phyloP scores from a whole-genome alignment of 2,329 filamentous ascomycete genomes.

The Paraphaeosphaeria sporulosa region DNA sequence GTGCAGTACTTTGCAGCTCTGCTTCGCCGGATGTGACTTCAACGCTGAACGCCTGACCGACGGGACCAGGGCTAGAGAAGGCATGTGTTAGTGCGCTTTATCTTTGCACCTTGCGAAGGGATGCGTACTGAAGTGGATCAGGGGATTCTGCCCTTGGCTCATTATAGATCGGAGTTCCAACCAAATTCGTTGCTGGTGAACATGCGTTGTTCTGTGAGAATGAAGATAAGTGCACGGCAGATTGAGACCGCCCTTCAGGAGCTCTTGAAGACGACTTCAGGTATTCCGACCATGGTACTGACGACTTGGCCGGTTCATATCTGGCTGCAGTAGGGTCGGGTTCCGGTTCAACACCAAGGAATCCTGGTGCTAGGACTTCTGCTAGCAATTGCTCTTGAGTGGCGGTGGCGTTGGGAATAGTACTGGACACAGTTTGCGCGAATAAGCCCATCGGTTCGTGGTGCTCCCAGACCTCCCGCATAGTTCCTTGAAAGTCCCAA shows the following conservation, averaged over 20 bases:
- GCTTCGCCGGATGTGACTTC: not conserved
- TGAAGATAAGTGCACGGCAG: constrained; percentile 12
- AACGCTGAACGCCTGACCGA: constrained; percentile 4
- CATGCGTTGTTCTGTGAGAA: constrained; percentile 18
- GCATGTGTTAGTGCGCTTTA: not conserved
- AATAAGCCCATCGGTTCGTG: constrained; percentile 53
- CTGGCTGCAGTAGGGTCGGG: constrained; percentile 18
- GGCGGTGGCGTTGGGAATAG: constrained; percentile 51
- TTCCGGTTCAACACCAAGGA: constrained; percentile 32
- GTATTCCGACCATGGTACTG: constrained; percentile 48
- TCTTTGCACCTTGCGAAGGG: not conserved
- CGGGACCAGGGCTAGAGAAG: not conserved
- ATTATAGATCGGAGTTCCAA: constrained; percentile 15
- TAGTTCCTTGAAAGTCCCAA: constrained; percentile 41
- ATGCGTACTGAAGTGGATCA: not conserved
- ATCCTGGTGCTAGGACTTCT: constrained; percentile 36
- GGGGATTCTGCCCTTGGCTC: constrained; percentile 4
- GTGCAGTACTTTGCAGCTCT: not conserved
- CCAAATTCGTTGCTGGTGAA: constrained; percentile 15
- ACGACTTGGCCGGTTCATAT: constrained; percentile 37
- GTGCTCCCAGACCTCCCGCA: constrained; percentile 45
- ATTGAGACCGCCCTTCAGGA: constrained; percentile 20
- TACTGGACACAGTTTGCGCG: constrained; percentile 49
- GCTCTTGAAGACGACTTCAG: constrained; percentile 32
- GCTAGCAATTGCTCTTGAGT: constrained; percentile 52